These are phyloP conservation scores for Xenosphaeropsis pyriputrescens DNA, from an alignment of 2,329 filamentous ascomycete genomes.

Conservation along the genomic window DNA sequence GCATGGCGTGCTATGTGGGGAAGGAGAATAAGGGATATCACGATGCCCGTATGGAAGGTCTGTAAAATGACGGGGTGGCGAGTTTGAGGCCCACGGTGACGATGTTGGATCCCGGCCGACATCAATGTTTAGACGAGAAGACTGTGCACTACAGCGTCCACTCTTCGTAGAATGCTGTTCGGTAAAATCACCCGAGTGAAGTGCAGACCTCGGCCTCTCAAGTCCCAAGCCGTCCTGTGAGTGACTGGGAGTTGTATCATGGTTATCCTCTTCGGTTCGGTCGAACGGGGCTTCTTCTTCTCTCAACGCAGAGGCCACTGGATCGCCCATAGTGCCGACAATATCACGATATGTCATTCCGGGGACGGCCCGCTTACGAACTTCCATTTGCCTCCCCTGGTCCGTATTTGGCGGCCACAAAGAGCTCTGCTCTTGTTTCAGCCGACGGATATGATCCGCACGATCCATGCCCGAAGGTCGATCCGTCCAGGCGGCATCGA, in stretches of 20 bases:
- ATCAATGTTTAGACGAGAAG: too few relatives aligned
- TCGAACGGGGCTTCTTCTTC: not conserved
- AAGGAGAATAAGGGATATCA: slow-evolving; percentile 11
- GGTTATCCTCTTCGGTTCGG: slow-evolving; percentile 12
- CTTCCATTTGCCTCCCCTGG: slow-evolving; percentile 75
- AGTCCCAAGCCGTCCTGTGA: slow-evolving; percentile 47
- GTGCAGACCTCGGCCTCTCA: slow-evolving; percentile 66
- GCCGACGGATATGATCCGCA: slow-evolving; percentile 15
- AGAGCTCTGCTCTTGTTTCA: slow-evolving; percentile 21
- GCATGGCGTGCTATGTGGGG: not conserved
- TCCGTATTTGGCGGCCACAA: slow-evolving; percentile 39
- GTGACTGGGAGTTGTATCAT: slow-evolving; percentile 24
- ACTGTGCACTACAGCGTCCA: too few relatives aligned
- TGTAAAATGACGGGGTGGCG: slow-evolving; percentile 36
- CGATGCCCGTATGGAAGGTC: slow-evolving; percentile 27
- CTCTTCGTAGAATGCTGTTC: slow-evolving; percentile 3
- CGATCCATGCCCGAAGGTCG: not conserved
- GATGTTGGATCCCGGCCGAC: slow-evolving; percentile 3
- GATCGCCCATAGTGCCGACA: slow-evolving; percentile 20
- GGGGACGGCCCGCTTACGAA: slow-evolving; percentile 1
- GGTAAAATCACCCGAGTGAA: slow-evolving; percentile 55
- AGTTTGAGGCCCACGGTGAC: slow-evolving; percentile 35
- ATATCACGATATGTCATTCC: slow-evolving; percentile 12
- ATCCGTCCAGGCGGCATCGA: not conserved
- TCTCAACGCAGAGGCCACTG: slow-evolving; percentile 1